Conservation (phyloP, 352 stramenopile genomes). For the Phytophthora hybrid region DNA sequence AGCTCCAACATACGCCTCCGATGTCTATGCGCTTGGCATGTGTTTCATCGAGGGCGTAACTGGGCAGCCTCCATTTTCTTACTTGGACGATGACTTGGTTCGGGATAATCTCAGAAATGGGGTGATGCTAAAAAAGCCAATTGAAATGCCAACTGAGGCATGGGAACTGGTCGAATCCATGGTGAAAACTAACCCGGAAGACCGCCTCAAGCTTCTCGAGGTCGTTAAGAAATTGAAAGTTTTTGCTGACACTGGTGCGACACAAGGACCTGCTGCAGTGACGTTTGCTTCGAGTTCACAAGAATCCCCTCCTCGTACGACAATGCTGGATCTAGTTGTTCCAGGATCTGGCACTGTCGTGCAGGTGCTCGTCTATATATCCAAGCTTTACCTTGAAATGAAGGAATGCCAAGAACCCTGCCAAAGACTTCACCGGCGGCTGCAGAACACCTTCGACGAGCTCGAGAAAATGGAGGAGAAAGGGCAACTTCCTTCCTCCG, state of each 20-base stretch:
- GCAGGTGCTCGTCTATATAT: conserved; percentile 10
- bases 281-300: neutral
- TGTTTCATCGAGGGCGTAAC: neutral
- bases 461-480: neutral
- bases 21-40: neutral
- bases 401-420: conserved; percentile 1
- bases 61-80: neutral
- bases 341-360: conserved; percentile 13
- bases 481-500: neutral
- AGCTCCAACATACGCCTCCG: neutral
- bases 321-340: conserved; percentile 12
- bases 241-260: neutral
- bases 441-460: neutral
- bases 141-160: neutral
- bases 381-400: conserved; percentile 17
- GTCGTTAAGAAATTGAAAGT: neutral
- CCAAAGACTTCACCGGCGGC: neutral
- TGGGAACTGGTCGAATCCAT: neutral
- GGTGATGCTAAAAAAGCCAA: neutral
- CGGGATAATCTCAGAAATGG: neutral
- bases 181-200: neutral
- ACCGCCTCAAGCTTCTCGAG: neutral
- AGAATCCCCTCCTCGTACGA: neutral
- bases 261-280: too few species aligned
- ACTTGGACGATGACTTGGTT: neutral